phyloP scores from a whole-genome alignment of 139 green algal genomes.

The Tetradesmus obliquus region DNA sequence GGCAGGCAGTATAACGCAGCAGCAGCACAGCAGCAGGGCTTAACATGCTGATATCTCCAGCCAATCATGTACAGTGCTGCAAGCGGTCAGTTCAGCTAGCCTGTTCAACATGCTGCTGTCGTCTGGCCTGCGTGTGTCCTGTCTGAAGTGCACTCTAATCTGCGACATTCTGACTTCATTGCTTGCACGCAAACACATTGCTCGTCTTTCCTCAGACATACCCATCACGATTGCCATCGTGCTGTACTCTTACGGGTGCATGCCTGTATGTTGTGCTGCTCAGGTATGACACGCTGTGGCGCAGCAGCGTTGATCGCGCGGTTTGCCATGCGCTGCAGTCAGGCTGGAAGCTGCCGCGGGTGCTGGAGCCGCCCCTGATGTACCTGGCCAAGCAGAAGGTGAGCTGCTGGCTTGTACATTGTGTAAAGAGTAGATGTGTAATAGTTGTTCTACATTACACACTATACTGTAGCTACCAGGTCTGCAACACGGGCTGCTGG shows the following conservation, averaged over 20 bases:
- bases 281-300: constrained; percentile 10
- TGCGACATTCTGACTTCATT: too few relatives aligned
- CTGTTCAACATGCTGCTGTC: background rate
- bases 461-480: background rate
- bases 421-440: too few relatives aligned
- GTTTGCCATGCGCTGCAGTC: background rate
- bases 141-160: background rate
- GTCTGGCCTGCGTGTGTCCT: background rate
- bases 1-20: background rate
- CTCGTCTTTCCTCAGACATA: background rate
- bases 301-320: background rate
- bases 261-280: background rate
- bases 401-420: background rate
- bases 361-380: constrained; percentile 2
- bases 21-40: background rate
- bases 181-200: background rate
- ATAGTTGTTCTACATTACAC: background rate
- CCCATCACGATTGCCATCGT: background rate
- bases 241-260: background rate
- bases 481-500: background rate
- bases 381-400: background rate
- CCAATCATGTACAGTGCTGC: background rate
- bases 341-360: constrained; percentile 15
- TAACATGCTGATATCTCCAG: background rate
- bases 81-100: background rate